A percentile compares a stretch with the other conserved stretches of the same genome.
phyloP scores from a whole-genome alignment of 345 rosid genomes.

The Noccaea caerulescens region DNA sequence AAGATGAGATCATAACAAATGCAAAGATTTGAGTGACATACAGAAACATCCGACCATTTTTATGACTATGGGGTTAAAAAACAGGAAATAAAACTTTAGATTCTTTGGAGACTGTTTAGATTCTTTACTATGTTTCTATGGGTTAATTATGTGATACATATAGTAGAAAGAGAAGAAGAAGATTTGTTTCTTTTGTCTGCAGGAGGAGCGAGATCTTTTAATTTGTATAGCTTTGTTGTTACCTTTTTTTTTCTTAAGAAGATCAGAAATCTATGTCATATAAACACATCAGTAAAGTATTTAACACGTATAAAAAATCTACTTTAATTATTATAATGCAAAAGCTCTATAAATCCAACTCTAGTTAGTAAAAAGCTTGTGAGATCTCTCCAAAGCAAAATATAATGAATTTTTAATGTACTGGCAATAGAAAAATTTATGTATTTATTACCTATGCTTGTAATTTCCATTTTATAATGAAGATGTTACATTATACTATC shows the following conservation, averaged over 20 bases:
- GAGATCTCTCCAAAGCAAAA: too few relatives aligned
- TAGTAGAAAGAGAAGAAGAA: conserved; percentile 21
- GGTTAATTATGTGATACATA: conserved; percentile 24
- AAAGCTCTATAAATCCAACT: too few relatives aligned
- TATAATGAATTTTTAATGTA: too few relatives aligned
- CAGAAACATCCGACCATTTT: conserved; percentile 14
- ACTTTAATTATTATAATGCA: too few relatives aligned
- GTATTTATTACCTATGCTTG: too few relatives aligned
- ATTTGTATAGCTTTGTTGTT: conserved; percentile 40
- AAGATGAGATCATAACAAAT: conserved; percentile 45
- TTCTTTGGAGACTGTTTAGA: conserved; percentile 40
- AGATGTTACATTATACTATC: too few relatives aligned
- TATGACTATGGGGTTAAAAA: conserved; percentile 15
- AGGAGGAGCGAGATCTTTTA: background rate
- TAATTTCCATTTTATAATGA: too few relatives aligned
- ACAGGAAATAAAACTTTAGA: background rate
- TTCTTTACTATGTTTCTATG: conserved; percentile 42
- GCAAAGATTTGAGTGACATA: conserved; percentile 34
- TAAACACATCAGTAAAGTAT: too few relatives aligned
- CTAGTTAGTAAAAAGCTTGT: too few relatives aligned
- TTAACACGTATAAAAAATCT: too few relatives aligned
- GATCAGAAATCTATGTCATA: too few relatives aligned
- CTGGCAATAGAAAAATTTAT: too few relatives aligned
- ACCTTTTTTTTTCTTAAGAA: background rate
- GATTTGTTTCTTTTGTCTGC: conserved; percentile 31